Base-by-base conservation (phyloP, 1,284 basidiomycete species). In the Malassezia caprae region DNA sequence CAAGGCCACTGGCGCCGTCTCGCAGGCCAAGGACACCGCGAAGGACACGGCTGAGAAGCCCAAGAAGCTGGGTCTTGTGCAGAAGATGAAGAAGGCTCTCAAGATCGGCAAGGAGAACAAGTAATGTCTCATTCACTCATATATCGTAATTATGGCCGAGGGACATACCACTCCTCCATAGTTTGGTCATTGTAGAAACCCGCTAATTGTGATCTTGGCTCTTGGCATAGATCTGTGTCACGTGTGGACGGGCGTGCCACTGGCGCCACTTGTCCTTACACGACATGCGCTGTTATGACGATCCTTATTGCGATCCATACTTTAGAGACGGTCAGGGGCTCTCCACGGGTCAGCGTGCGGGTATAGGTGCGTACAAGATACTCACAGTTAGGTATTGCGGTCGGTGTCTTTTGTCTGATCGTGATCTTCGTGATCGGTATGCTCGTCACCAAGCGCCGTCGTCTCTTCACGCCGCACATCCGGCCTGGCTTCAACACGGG, bases 1-100 rank as follows among this genome's bases (percentile, higher is more conserved):
- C 17, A n/a, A 39, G 15, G 44, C 24, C 17, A 26, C 39, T 8
- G 28, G 30, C 26, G 10, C 8, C 11, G 26, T 17, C 15, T 17
- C 32, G 50, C 31, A 44, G 23, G 31, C 40, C 42, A 44, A 24
- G 42, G 34, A 47, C n/a, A 12, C 45, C 19, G 49, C 40, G 17
- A 43, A 43, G 41, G 37, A 23, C 48, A 17, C 28, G 4, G 37
- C 54, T 4, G 34, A 26, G 15, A 51, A 56, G 55, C 48, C 48
- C n/a, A 51, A 57, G 55, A 57, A 57, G 55, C 17, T 48, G 11
- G 55, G 55, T 26, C n/a, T 57, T 12, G 8, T 51, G 23, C 21
- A 24, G 7, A 57, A 57, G 48, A 5, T 57, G 43, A 57, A 57
- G 55, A 51, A 44, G 44, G 35, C 55, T 23, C 45, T 57, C n/a